phyloP scores from a whole-genome alignment of 441 rosid species.

The Gossypium aridum region DNA sequence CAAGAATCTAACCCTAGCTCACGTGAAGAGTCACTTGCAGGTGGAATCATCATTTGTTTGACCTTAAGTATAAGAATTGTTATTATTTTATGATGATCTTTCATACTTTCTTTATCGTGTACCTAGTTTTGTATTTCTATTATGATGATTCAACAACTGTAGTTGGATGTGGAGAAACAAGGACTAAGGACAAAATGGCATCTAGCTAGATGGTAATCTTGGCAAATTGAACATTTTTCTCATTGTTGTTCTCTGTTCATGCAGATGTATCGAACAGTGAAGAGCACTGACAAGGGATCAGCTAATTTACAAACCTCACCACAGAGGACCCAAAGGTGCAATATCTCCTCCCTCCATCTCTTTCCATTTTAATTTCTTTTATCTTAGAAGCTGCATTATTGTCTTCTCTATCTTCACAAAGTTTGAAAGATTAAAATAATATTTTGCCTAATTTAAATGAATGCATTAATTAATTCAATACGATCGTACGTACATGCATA shows the following conservation, averaged over 20 bases:
- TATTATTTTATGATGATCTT: slow-evolving; percentile 18
- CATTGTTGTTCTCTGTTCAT: slow-evolving; percentile 24
- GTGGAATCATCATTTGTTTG: slow-evolving; percentile 33
- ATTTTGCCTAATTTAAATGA: not conserved
- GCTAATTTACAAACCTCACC: slow-evolving; percentile 37
- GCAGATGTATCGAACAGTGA: slow-evolving; percentile 99
- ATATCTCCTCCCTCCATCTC: not conserved
- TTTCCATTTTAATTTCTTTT: not conserved
- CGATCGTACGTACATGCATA: slow-evolving; percentile 15
- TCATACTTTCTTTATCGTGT: not conserved
- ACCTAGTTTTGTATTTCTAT: slow-evolving; percentile 21
- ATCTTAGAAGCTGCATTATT: not conserved
- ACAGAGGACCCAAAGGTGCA: slow-evolving; percentile 23
- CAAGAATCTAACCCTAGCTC: slow-evolving; percentile 97
- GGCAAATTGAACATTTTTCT: slow-evolving; percentile 20
- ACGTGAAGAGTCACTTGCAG: slow-evolving; percentile 99
- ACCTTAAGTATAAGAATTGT: not conserved
- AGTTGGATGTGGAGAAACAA: slow-evolving; percentile 9
- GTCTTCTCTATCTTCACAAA: not conserved
- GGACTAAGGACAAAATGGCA: slow-evolving; percentile 40
- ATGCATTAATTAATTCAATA: not conserved
- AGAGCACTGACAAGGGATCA: slow-evolving; percentile 85
- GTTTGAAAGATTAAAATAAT: not conserved
- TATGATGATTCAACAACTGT: slow-evolving; percentile 16
- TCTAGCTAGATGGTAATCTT: slow-evolving; percentile 37